These are phyloP conservation scores for Leccinum disarticulatum DNA, from an alignment of 768 basidiomycete genomes.

Conservation along the genomic window DNA sequence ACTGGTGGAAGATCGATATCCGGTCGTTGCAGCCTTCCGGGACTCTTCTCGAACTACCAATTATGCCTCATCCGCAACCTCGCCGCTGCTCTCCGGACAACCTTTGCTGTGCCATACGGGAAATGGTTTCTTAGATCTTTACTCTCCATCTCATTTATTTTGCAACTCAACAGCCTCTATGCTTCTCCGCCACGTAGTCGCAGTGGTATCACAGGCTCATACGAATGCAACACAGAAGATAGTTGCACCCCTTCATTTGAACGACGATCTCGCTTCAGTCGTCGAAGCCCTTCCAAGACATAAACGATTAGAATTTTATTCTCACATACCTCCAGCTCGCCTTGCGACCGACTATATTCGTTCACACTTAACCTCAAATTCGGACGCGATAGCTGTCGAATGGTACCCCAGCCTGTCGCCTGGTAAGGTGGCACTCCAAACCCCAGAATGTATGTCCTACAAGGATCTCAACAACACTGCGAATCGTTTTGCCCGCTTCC, in stretches of 20 bases:
- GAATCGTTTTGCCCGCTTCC: slow-evolving; percentile 45
- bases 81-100: neutral
- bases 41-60: slow-evolving; percentile 3
- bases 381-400: slow-evolving; percentile 18
- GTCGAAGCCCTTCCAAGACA: slow-evolving; percentile 15
- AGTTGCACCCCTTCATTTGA: slow-evolving; percentile 7
- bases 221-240: slow-evolving; percentile 11
- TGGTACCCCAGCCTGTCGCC: slow-evolving; percentile 22
- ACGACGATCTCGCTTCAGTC: slow-evolving; percentile 16
- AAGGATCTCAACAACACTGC: slow-evolving; percentile 35
- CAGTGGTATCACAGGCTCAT: slow-evolving; percentile 3
- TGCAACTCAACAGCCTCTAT: slow-evolving; percentile 11
- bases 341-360: slow-evolving; percentile 28
- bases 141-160: slow-evolving; percentile 14
- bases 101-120: slow-evolving; percentile 12
- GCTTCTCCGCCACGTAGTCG: slow-evolving; percentile 22
- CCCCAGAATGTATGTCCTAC: slow-evolving; percentile 29
- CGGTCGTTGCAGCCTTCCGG: slow-evolving; percentile 19
- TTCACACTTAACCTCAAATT: slow-evolving; percentile 15
- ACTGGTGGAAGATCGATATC: slow-evolving; percentile 3
- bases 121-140: slow-evolving; percentile 14
- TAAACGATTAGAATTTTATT: slow-evolving; percentile 10
- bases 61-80: neutral
- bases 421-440: neutral
- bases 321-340: slow-evolving; percentile 18